A percentile compares a stretch with the other conserved stretches of the same genome.
Conservation (phyloP, 2,329 filamentous ascomycete genomes). For the Aspergillus tubingensis region DNA sequence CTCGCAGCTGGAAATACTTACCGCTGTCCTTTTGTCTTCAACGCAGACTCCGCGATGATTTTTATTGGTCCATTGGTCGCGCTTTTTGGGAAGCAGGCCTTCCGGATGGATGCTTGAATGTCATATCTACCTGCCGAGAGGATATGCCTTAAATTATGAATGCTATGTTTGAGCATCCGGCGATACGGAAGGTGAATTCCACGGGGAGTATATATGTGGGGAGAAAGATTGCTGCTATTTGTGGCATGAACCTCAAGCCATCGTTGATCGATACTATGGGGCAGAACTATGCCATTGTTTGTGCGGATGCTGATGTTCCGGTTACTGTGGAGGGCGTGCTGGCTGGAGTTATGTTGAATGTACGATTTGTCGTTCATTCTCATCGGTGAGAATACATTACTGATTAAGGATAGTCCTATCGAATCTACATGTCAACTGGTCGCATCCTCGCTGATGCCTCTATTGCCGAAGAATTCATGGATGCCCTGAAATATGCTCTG, state of each 20-base stretch:
- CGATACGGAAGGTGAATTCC: conserved; percentile 48
- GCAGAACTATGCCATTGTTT: conserved; percentile 76
- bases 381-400: neutral
- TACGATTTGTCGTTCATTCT: conserved; percentile 13
- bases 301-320: conserved; percentile 73
- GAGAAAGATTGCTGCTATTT: conserved; percentile 39
- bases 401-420: conserved; percentile 54
- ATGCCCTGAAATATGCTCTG: conserved; percentile 48
- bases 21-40: conserved; percentile 69
- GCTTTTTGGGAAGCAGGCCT: conserved; percentile 71
- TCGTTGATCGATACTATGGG: conserved; percentile 78
- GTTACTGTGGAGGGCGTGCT: conserved; percentile 52
- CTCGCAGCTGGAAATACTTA: conserved; percentile 72
- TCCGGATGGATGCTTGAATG: conserved; percentile 70
- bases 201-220: conserved; percentile 49
- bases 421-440: conserved; percentile 83
- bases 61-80: conserved; percentile 61
- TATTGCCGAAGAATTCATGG: conserved; percentile 54
- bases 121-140: conserved; percentile 61
- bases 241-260: conserved; percentile 54
- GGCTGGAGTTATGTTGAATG: conserved; percentile 36
- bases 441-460: conserved; percentile 64
- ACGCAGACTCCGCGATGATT: conserved; percentile 66
- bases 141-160: conserved; percentile 67
- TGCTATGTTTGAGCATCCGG: conserved; percentile 59